phyloP scores from a whole-genome alignment of 2,329 filamentous ascomycete species.

The Talaromyces islandicus region DNA sequence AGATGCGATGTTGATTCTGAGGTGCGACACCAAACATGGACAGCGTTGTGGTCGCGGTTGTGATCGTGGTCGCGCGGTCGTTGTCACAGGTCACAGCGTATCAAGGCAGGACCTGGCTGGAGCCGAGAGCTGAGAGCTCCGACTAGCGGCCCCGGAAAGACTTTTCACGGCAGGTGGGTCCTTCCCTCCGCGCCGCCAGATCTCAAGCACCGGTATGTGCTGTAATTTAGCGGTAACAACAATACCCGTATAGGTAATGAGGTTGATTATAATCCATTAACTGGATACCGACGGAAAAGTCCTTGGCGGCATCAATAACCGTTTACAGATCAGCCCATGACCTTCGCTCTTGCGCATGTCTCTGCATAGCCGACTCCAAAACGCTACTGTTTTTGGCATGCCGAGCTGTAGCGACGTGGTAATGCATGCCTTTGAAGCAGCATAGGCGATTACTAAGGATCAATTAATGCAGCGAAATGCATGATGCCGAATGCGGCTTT shows the following conservation, averaged over 20 bases:
- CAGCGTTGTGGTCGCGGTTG: background rate
- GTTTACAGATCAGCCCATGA: background rate
- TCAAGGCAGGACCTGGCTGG: background rate
- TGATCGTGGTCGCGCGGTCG: background rate
- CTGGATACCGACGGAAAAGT: background rate
- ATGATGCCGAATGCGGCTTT: background rate
- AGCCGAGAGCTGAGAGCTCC: slow-evolving; percentile 2
- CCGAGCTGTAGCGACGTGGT: background rate
- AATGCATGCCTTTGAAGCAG: background rate
- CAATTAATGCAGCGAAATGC: background rate
- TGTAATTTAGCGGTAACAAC: background rate
- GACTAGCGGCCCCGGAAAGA: background rate
- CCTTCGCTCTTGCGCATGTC: background rate
- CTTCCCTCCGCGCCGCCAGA: background rate
- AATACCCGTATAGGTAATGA: background rate
- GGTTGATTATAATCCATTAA: too few species aligned
- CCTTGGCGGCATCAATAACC: background rate
- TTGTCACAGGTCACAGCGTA: background rate
- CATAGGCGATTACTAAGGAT: too few species aligned
- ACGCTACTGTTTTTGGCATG: background rate
- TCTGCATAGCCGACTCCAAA: background rate
- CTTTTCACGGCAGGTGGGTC: slow-evolving; percentile 2
- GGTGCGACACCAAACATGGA: background rate
- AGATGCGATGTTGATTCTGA: background rate
- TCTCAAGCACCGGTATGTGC: background rate